Evolutionary conservation across 805 yeast genomes (phyloP).

Genomic region (Candida anglica): DNA sequence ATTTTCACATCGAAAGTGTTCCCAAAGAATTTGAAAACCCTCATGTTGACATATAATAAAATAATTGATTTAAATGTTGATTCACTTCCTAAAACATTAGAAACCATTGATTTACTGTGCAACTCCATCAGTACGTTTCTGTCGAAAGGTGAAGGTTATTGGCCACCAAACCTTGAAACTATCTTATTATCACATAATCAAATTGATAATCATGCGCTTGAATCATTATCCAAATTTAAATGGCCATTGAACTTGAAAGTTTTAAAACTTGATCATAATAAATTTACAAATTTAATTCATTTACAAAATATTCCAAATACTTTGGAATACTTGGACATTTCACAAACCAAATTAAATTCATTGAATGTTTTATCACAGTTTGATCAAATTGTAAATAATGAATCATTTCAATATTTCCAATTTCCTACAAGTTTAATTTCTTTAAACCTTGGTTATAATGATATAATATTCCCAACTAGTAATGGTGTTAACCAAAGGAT

Average conservation of each 20-base stretch:
- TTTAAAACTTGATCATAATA: conserved; percentile 20
- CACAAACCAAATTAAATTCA: conserved; percentile 15
- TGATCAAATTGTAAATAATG: conserved; percentile 6
- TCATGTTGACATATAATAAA: conserved; percentile 31
- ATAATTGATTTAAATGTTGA: conserved; percentile 16
- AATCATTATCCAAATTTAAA: conserved; percentile 10
- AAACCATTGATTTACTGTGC: conserved; percentile 25
- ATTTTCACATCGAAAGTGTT: conserved; percentile 8
- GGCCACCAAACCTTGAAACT: conserved; percentile 21
- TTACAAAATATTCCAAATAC: conserved; percentile 16
- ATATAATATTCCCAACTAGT: conserved; percentile 5
- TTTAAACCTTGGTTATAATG: conserved; percentile 14
- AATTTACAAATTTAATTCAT: conserved; percentile 13
- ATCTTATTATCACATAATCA: conserved; percentile 18
- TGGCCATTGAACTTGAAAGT: conserved; percentile 22
- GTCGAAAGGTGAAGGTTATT: not conserved
- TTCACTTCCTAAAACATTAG: conserved; percentile 22
- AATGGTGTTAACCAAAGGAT: too few relatives aligned
- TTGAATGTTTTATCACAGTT: conserved; percentile 6
- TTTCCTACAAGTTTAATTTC: conserved; percentile 24
- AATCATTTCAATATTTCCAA: conserved; percentile 11
- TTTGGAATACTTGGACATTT: conserved; percentile 20
- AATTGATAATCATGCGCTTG: conserved; percentile 14
- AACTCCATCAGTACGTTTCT: conserved; percentile 14
- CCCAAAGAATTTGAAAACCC: conserved; percentile 19